These are phyloP conservation scores for Beauveria asiatica DNA, from an alignment of 2,329 filamentous ascomycete genomes.

Conservation along the genomic window DNA sequence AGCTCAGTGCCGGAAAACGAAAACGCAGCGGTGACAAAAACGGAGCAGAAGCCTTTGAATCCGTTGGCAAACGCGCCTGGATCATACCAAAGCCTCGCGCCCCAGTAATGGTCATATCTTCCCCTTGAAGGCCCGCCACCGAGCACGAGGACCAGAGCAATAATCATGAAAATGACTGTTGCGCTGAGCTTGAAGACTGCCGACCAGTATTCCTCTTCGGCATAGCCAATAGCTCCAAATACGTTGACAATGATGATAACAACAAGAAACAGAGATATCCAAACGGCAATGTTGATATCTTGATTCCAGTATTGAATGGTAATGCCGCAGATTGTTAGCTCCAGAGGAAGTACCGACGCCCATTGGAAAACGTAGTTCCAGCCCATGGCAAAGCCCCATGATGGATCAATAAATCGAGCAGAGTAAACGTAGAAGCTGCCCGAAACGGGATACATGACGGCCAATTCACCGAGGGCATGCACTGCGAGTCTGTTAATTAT, in stretches of 20 bases:
- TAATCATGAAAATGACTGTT: slow-evolving; percentile 55
- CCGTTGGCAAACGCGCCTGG: slow-evolving; percentile 58
- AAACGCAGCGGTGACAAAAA: slow-evolving; percentile 67
- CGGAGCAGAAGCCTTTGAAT: slow-evolving; percentile 65
- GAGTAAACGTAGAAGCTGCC: slow-evolving; percentile 52
- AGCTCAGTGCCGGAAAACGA: slow-evolving; percentile 66
- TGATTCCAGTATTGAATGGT: slow-evolving; percentile 41
- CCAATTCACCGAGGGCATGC: slow-evolving; percentile 51
- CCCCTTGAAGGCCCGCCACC: slow-evolving; percentile 50
- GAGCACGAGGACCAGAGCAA: slow-evolving; percentile 48
- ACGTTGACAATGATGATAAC: slow-evolving; percentile 45
- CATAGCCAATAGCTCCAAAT: slow-evolving; percentile 48
- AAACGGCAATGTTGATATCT: slow-evolving; percentile 38
- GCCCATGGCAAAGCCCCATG: slow-evolving; percentile 44
- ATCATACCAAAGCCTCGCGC: slow-evolving; percentile 41
- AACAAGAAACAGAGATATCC: slow-evolving; percentile 47
- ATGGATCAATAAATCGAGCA: slow-evolving; percentile 48
- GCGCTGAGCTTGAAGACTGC: slow-evolving; percentile 49
- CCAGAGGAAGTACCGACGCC: slow-evolving; percentile 38
- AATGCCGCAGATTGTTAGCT: slow-evolving; percentile 40
- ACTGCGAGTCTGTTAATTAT: slow-evolving; percentile 23
- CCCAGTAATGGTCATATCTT: slow-evolving; percentile 37
- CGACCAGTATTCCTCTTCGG: slow-evolving; percentile 53
- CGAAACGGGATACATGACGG: slow-evolving; percentile 47
- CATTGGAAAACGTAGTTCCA: slow-evolving; percentile 41